Conservation (phyloP, 441 rosid species). For the Aleurites moluccanus region DNA sequence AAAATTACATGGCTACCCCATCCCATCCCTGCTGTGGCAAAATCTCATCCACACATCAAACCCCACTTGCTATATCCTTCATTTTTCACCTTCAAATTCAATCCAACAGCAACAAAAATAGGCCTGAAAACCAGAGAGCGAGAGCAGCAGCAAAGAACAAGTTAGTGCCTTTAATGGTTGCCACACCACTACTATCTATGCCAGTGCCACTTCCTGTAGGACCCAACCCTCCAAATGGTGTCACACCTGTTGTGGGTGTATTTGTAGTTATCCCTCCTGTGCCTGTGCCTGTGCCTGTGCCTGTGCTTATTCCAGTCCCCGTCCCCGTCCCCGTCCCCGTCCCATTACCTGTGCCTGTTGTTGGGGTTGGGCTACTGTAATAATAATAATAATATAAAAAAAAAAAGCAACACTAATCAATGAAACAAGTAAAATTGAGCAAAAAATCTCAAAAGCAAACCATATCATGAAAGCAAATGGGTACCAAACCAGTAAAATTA, state of each 20-base stretch:
- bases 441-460: background rate
- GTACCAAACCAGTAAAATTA: background rate
- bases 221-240: constrained; percentile 40
- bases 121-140: constrained; percentile 39
- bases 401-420: background rate
- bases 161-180: constrained; percentile 19
- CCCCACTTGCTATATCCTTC: constrained; percentile 10
- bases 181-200: constrained; percentile 33
- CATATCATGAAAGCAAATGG: background rate
- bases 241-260: constrained; percentile 3
- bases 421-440: background rate
- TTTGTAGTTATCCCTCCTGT: constrained; percentile 1
- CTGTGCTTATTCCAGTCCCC: constrained; percentile 31
- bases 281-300: constrained; percentile 25
- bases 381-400: constrained; percentile 5
- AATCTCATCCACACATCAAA: constrained; percentile 38
- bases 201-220: constrained; percentile 57
- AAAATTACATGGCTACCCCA: constrained; percentile 27
- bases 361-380: constrained; percentile 33
- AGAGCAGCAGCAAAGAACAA: constrained; percentile 28
- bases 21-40: constrained; percentile 32
- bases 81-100: background rate
- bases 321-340: constrained; percentile 16
- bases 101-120: constrained; percentile 33
- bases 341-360: constrained; percentile 25